Percentiles rank a stretch among this genome's conserved stretches.
Conservation (phyloP, 2,329 filamentous ascomycete genomes). For the Epichloe hybrida region DNA sequence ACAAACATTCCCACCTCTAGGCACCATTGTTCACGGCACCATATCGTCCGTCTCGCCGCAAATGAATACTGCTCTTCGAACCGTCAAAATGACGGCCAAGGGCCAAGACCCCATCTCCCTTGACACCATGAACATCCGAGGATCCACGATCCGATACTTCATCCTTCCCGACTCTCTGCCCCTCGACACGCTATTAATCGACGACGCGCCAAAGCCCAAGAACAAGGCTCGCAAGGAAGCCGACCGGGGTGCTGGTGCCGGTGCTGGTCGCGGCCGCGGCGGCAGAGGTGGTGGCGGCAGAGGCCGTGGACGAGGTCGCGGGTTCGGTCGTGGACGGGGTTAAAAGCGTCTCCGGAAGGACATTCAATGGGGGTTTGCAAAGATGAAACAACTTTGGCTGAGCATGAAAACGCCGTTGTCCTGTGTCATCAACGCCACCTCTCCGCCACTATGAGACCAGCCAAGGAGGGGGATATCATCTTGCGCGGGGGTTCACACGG, state of each 20-base stretch:
- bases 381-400: not conserved
- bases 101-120: constrained; percentile 77
- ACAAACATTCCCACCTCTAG: constrained; percentile 29
- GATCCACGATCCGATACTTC: constrained; percentile 90
- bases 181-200: constrained; percentile 86
- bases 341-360: not conserved
- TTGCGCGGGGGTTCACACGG: not conserved
- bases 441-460: not conserved
- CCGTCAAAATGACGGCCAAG: constrained; percentile 90
- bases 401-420: not conserved
- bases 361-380: not conserved
- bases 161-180: constrained; percentile 93
- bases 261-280: constrained; percentile 37
- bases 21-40: constrained; percentile 91
- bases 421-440: not conserved
- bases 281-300: constrained; percentile 40
- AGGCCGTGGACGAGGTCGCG: constrained; percentile 26
- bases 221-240: constrained; percentile 97
- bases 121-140: constrained; percentile 93
- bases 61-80: constrained; percentile 95
- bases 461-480: not conserved
- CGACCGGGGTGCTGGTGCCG: constrained; percentile 42
- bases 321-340: constrained; percentile 6
- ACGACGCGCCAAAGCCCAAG: constrained; percentile 96
- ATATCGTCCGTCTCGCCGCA: constrained; percentile 93